These are phyloP conservation scores for Blastobotrys americana DNA, from an alignment of 805 yeast genomes.

Conservation along the genomic window DNA sequence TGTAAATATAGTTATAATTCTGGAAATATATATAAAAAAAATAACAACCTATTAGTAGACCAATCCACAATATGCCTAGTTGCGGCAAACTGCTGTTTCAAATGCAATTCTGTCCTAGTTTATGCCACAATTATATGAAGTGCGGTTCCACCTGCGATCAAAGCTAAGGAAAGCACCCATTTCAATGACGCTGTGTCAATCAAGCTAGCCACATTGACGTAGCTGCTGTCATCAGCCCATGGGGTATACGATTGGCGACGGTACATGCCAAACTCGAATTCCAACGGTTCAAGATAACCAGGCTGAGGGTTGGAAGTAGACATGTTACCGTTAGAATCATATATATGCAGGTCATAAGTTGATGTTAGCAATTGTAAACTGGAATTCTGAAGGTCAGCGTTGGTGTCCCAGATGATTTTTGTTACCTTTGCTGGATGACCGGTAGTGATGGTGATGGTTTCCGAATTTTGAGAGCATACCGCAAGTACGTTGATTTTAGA, in stretches of 20 bases:
- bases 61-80: background rate
- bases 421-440: slow-evolving; percentile 27
- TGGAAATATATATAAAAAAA: background rate
- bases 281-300: slow-evolving; percentile 30
- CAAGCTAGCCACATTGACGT: slow-evolving; percentile 14
- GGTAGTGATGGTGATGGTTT: slow-evolving; percentile 33
- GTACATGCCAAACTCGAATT: slow-evolving; percentile 32
- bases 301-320: slow-evolving; percentile 26
- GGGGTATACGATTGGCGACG: slow-evolving; percentile 32
- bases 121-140: slow-evolving; percentile 12
- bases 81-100: too few relatives aligned
- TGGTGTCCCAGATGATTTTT: slow-evolving; percentile 33
- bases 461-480: slow-evolving; percentile 30
- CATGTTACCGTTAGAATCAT: slow-evolving; percentile 27
- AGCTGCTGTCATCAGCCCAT: slow-evolving; percentile 23
- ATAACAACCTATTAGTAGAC: background rate
- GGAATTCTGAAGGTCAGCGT: slow-evolving; percentile 22
- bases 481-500: slow-evolving; percentile 33
- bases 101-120: too few relatives aligned
- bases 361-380: slow-evolving; percentile 29
- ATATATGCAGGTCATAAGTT: slow-evolving; percentile 32
- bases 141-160: slow-evolving; percentile 13
- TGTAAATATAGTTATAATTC: too few relatives aligned
- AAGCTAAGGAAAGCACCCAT: slow-evolving; percentile 17
- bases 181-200: slow-evolving; percentile 14